phyloP scores from a whole-genome alignment of 108 stramenopile genomes.

The Cyclotella baltica region DNA sequence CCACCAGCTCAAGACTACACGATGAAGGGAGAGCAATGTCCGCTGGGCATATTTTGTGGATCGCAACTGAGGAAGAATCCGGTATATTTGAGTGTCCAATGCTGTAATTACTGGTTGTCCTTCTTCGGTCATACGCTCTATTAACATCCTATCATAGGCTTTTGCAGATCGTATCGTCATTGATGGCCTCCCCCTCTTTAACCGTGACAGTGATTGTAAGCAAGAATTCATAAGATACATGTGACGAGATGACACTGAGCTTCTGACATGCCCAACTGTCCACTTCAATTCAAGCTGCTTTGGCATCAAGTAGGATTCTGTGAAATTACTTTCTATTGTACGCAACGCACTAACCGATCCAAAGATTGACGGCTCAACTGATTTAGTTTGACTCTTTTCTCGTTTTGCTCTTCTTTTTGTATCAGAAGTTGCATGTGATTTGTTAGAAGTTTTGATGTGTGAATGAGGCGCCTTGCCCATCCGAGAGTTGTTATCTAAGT shows the following conservation, averaged over 20 bases:
- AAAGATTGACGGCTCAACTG: not conserved
- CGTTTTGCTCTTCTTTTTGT: constrained; percentile 69
- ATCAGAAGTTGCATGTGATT: constrained; percentile 23
- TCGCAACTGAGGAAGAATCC: constrained; percentile 36
- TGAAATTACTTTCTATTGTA: constrained; percentile 1
- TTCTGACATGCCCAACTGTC: constrained; percentile 58
- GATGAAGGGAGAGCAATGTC: constrained; percentile 18
- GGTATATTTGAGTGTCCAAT: constrained; percentile 35
- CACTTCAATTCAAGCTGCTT: constrained; percentile 51
- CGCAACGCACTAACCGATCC: not conserved
- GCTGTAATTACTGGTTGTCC: constrained; percentile 32
- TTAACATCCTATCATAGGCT: constrained; percentile 10
- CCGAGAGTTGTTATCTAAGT: too few species aligned
- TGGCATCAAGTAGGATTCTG: constrained; percentile 2
- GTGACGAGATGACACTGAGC: constrained; percentile 65
- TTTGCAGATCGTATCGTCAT: constrained; percentile 56
- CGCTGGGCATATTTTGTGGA: constrained; percentile 12
- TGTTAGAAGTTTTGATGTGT: too few species aligned
- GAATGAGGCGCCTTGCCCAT: too few species aligned
- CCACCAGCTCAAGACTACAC: constrained; percentile 73
- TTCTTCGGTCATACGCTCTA: constrained; percentile 32
- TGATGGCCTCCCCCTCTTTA: constrained; percentile 71
- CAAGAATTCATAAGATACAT: constrained; percentile 63
- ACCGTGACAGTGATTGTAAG: constrained; percentile 53
- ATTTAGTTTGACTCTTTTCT: constrained; percentile 46